Conservation (phyloP, 345 rosid species). For the Abelmoschus esculentus region DNA sequence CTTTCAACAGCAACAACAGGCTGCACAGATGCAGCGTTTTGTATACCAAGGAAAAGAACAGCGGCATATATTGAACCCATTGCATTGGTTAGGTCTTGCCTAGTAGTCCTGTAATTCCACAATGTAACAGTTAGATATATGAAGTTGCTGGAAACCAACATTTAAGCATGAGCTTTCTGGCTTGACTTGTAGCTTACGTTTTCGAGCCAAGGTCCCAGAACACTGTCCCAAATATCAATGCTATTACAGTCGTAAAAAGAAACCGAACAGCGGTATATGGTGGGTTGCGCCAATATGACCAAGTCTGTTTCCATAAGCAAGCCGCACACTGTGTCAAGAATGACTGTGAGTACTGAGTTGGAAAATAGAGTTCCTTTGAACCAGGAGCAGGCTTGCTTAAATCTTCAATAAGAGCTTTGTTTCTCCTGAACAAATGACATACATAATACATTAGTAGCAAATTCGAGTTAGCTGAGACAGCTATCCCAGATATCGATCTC, state of each 20-base stretch:
- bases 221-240: slow-evolving; percentile 56
- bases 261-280: slow-evolving; percentile 58
- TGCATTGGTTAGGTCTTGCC: slow-evolving; percentile 52
- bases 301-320: slow-evolving; percentile 69
- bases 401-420: slow-evolving; percentile 48
- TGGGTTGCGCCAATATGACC: slow-evolving; percentile 75
- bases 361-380: slow-evolving; percentile 48
- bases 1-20: slow-evolving; percentile 67
- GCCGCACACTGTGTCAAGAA: slow-evolving; percentile 49
- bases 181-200: slow-evolving; percentile 31
- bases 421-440: slow-evolving; percentile 33
- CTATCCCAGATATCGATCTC: not conserved
- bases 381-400: slow-evolving; percentile 51
- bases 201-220: slow-evolving; percentile 65
- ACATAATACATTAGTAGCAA: not conserved
- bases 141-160: not conserved
- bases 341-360: slow-evolving; percentile 44
- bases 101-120: slow-evolving; percentile 19
- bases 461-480: not conserved
- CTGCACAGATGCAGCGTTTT: slow-evolving; percentile 46
- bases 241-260: slow-evolving; percentile 45
- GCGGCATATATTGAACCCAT: slow-evolving; percentile 36
- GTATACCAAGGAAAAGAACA: slow-evolving; percentile 53
- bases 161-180: not conserved
- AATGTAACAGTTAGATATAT: not conserved